A percentile compares a stretch with the other conserved stretches of the same genome.
phyloP scores from a whole-genome alignment of 2,329 filamentous ascomycete species.

The Aspergillus chevalieri region DNA sequence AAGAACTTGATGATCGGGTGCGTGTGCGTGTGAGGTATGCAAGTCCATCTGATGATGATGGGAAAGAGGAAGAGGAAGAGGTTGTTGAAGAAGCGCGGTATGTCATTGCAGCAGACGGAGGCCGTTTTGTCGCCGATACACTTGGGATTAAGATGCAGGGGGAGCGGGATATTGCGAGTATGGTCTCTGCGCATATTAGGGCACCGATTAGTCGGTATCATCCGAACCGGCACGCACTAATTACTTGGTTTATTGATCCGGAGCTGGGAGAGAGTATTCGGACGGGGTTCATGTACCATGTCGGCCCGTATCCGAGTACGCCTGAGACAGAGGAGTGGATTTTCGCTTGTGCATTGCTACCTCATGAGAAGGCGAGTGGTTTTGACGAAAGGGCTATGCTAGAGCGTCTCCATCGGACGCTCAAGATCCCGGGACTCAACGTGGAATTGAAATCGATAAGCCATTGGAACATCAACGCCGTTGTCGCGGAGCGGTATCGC shows the following conservation, averaged over 20 bases:
- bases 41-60: slow-evolving; percentile 3
- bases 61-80: background rate
- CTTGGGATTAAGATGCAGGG: slow-evolving; percentile 26
- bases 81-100: slow-evolving; percentile 17
- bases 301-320: slow-evolving; percentile 26
- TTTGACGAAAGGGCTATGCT: slow-evolving; percentile 20
- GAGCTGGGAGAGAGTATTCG: slow-evolving; percentile 26
- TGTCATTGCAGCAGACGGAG: slow-evolving; percentile 30
- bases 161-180: slow-evolving; percentile 26
- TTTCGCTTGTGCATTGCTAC: slow-evolving; percentile 21
- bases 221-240: slow-evolving; percentile 24
- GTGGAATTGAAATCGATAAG: slow-evolving; percentile 25
- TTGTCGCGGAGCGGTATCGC: slow-evolving; percentile 22
- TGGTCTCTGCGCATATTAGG: slow-evolving; percentile 29
- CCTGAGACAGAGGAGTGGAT: slow-evolving; percentile 28
- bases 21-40: slow-evolving; percentile 12
- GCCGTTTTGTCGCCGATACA: slow-evolving; percentile 21
- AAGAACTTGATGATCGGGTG: slow-evolving; percentile 16
- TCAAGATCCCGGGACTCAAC: slow-evolving; percentile 24
- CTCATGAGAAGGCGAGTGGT: slow-evolving; percentile 14
- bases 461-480: slow-evolving; percentile 27
- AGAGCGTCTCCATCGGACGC: slow-evolving; percentile 17
- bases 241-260: slow-evolving; percentile 33
- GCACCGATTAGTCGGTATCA: slow-evolving; percentile 20
- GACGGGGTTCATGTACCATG: slow-evolving; percentile 30